phyloP scores from a whole-genome alignment of 305 asterid genomes.

The Andrographis paniculata region DNA sequence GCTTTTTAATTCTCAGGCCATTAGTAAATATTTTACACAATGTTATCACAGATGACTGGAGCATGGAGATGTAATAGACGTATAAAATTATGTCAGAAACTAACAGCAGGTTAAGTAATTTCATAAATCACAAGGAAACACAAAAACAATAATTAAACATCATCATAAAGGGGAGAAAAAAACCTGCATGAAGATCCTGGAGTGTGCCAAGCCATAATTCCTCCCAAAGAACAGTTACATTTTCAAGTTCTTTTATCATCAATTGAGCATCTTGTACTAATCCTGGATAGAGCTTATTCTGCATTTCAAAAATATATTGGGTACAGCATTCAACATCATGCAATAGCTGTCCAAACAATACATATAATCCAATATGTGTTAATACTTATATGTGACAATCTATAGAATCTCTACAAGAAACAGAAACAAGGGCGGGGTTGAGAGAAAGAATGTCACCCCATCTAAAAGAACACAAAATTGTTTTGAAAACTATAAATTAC shows the following conservation, averaged over 20 bases:
- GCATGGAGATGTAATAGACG: slow-evolving; percentile 5
- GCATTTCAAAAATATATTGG: slow-evolving; percentile 28
- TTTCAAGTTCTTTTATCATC: slow-evolving; percentile 93
- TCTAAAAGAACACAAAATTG: too few species aligned
- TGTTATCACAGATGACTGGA: neutral
- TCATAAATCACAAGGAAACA: slow-evolving; percentile 5
- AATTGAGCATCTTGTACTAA: slow-evolving; percentile 88
- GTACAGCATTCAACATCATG: neutral
- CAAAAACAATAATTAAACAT: slow-evolving; percentile 15
- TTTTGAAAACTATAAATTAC: too few species aligned
- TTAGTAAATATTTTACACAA: neutral
- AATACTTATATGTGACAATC: neutral
- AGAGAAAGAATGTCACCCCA: too few species aligned
- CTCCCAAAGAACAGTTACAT: slow-evolving; percentile 98
- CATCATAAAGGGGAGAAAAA: slow-evolving; percentile 9
- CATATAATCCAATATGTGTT: neutral
- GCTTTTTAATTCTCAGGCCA: slow-evolving; percentile 8
- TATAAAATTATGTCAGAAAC: neutral
- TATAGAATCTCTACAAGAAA: neutral
- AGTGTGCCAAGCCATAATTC: slow-evolving; percentile 99
- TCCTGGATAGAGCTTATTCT: slow-evolving; percentile 81
- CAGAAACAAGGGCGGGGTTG: neutral
- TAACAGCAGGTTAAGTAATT: neutral
- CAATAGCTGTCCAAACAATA: neutral
- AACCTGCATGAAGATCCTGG: slow-evolving; percentile 99